phyloP scores from a whole-genome alignment of 2,329 filamentous ascomycete genomes.

The Scopulariopsis brevicaulis region DNA sequence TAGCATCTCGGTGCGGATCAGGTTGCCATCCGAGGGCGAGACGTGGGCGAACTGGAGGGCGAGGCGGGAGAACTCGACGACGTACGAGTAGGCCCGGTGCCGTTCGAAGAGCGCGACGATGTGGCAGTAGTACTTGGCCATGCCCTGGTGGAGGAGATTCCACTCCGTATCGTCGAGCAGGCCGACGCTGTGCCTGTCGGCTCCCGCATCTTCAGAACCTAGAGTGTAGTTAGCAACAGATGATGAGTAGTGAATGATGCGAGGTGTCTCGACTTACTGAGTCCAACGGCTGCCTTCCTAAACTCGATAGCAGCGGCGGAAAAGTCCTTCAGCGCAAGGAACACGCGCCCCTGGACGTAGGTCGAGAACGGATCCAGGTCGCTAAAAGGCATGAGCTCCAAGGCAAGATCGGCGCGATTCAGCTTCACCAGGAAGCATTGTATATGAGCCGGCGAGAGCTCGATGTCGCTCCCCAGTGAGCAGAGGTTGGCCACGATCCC shows the following conservation, averaged over 20 bases:
- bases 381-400: constrained; percentile 44
- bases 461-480: constrained; percentile 53
- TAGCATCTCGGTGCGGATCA: constrained; percentile 59
- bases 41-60: constrained; percentile 49
- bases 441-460: constrained; percentile 47
- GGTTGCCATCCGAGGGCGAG: constrained; percentile 16
- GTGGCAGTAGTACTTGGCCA: constrained; percentile 79
- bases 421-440: constrained; percentile 52
- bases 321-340: constrained; percentile 62
- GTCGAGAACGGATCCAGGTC: constrained; percentile 50
- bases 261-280: constrained; percentile 47
- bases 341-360: constrained; percentile 77
- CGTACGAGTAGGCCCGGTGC: constrained; percentile 64
- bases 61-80: constrained; percentile 71
- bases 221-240: neutral
- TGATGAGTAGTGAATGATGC: neutral
- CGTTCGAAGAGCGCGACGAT: constrained; percentile 73
- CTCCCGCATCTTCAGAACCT: constrained; percentile 34
- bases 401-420: constrained; percentile 46
- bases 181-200: constrained; percentile 45
- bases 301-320: constrained; percentile 65
- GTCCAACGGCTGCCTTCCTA: constrained; percentile 68
- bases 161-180: constrained; percentile 70
- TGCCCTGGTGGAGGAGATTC: constrained; percentile 56
- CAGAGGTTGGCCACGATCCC: constrained; percentile 56